phyloP scores from a whole-genome alignment of 2,329 filamentous ascomycete genomes.

The Ophiosphaerella narmari region DNA sequence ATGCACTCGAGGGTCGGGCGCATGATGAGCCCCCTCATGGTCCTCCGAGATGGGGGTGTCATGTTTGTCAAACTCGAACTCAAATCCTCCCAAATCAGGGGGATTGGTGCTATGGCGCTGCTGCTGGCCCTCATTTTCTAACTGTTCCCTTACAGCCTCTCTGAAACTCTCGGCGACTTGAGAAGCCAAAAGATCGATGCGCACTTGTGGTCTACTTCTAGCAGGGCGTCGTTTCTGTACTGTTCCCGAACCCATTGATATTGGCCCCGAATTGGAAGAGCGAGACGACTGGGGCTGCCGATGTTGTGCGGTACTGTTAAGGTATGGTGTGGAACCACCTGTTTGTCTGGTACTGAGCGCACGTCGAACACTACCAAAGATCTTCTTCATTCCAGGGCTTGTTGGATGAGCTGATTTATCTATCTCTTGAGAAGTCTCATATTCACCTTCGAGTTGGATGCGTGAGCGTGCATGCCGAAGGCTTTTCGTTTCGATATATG shows the following conservation, averaged over 20 bases:
- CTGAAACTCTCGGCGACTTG: slow-evolving; percentile 79
- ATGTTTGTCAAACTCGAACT: slow-evolving; percentile 42
- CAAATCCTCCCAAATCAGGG: slow-evolving; percentile 38
- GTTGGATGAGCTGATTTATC: slow-evolving; percentile 29
- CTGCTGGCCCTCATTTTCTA: slow-evolving; percentile 36
- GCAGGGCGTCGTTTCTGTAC: slow-evolving; percentile 39
- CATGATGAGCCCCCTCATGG: slow-evolving; percentile 5
- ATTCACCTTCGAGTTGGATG: slow-evolving; percentile 17
- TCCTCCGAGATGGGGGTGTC: slow-evolving; percentile 17
- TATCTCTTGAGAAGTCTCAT: slow-evolving; percentile 19
- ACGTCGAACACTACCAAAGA: slow-evolving; percentile 84
- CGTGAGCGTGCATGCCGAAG: slow-evolving; percentile 40
- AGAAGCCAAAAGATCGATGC: slow-evolving; percentile 83
- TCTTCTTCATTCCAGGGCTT: slow-evolving; percentile 76
- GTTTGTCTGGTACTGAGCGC: slow-evolving; percentile 69
- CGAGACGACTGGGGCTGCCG: slow-evolving; percentile 29
- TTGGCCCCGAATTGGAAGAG: slow-evolving; percentile 35
- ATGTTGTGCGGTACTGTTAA: slow-evolving; percentile 23
- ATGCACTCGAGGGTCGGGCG: slow-evolving; percentile 45
- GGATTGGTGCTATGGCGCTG: slow-evolving; percentile 17
- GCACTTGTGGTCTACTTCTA: slow-evolving; percentile 54
- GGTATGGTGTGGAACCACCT: slow-evolving; percentile 26
- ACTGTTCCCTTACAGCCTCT: slow-evolving; percentile 70
- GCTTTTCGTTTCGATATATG: slow-evolving; percentile 68
- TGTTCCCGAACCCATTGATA: slow-evolving; percentile 27